Base-by-base conservation (phyloP, 2,329 filamentous ascomycete genomes). In the Fusarium robinianum region DNA sequence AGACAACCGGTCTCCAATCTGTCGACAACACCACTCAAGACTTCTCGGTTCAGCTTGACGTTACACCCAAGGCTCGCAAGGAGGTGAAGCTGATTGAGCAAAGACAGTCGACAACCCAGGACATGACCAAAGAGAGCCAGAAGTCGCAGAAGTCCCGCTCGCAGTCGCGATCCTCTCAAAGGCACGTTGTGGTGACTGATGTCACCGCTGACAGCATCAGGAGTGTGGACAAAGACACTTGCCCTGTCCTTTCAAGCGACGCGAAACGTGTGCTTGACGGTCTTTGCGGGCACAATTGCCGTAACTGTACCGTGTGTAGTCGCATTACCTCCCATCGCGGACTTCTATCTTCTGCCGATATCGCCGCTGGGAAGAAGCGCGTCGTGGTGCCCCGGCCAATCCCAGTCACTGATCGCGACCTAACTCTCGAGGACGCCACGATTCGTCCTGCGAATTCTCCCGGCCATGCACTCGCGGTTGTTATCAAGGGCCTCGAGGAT, bases 401-500 rank as follows among this genome's bases (percentile, higher is more conserved):
- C 29, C 83, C 85, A 10, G 80, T 87, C 41, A 85, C 83, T 0
- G 79, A 84, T 64, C 81, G 66, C 67, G 75, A 78, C 29, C 72
- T 77, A 8, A 72, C 59, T 7, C 53, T 59, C 15, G 77, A 80
- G 26, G 75, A 80, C 34, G 69, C 70, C 3, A 85, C 80, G 2
- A 72, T 85, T 58, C 83, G 86, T 5, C 83, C 85, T 5, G 77
- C 84, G 1, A 84, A 88, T 61, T 72, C 81, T 2, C 89, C 89
- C 0, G 82, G 79, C 5, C 70, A 84, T 29, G 89, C 90, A 8
- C 79, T 96, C 16, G 86, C 87, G 6, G 81, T 84, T n/a, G 87
- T 95, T 15, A 84, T 95, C 65, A 94, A 95, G 68, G 79, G 83
- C 6, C 73, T 95, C 4, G 77, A 88, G 56, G 89, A 95, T 63